Evolutionary conservation across 2,329 filamentous ascomycete genomes (phyloP), one percentile per base, ranked within the genome.

Genomic region (Trichoderma citrinoviride): DNA sequence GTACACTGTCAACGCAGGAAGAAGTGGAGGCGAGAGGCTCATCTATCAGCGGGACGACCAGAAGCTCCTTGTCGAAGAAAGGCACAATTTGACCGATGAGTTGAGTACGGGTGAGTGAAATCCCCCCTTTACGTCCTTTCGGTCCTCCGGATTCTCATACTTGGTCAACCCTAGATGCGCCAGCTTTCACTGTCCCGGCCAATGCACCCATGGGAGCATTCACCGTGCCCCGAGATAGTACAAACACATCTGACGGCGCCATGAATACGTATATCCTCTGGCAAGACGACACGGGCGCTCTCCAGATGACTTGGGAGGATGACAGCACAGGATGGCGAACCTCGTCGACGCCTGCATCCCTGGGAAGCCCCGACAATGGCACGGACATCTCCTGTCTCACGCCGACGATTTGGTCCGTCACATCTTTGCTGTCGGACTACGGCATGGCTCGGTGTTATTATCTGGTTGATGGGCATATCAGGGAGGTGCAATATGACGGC

Each of bases 391-490:
- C 54, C 19, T 56, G 54, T 5, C 54, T 56, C 10, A 44, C 54
- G n/a, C 23, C 54, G 7, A 56, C 54, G 6, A 23, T 57, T 6
- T 57, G 54, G 54, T 23, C 54, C 3, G 40, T 29, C 21, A n/a
- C 17, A 0, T 29, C 54, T 33, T 33, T 57, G 23, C 12, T 14
- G n/a, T 44, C 54, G 0, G 17, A 21, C 23, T 57, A 57, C 6
- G 41, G 41, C 12, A 57, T 43, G 40, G 40, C 54, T 46, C 54
- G 54, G 5, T 57, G 54, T 14, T 57, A 57, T 33, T 57, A 57
- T 5, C 17, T 46, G 25, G 40, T 57, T 6, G 17, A 46, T 33
- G 40, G 40, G 6, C n/a, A 33, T 1, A 46, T 57, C 21, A 14
- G 54, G 17, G 54, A 57, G n/a, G 40, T 33, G 12, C 54, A 57